Base-by-base conservation (phyloP, 2,329 filamentous ascomycete species). In the Fusarium verticillioides region DNA sequence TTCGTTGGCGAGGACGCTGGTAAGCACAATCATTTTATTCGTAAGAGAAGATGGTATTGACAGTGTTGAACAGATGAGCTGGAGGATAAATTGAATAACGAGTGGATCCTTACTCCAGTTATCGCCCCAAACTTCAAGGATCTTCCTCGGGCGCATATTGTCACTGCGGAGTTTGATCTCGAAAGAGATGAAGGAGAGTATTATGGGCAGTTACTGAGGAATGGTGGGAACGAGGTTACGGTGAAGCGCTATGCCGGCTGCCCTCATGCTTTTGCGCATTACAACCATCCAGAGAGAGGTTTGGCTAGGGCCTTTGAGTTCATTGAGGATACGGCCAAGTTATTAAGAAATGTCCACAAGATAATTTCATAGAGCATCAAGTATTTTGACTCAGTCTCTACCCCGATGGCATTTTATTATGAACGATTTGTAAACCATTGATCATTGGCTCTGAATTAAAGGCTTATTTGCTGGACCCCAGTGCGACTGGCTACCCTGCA, bases 161-260 rank as follows among this genome's bases (percentile, higher is more conserved):
- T 63, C 0, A 63, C 61, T 0, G 56, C 61, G 1, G 61, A 63
- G 13, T 63, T 64, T 18, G 61, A 64, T 0, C 44, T 64, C 1
- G 61, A 64, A 23, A n/a, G 61, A 30, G 61, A 64, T 15, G 61
- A 61, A 18, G 61, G 61, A 4, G 61, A 61, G 16, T 34, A 15
- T 0, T 64, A 64, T 7, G 61, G 44, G 1, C 8, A 16, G 6
- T 7, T 64, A 6, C 13, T 64, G 3, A 7, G 7, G 4, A 2
- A 28, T 0, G 44, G n/a, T 0, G 44, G 61, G 2, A 64, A 61
- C 1, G 3, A 2, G 1, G 56, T 52, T 1, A 61, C 37, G 0
- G 1, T 2, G 5, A 61, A 61, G 3, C 23, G 61, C 11, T 64
- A 64, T 4, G 3, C 1, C 2, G 56, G 61, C 1, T 61, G 44